Evolutionary conservation across 495 filamentous ascomycete genomes (phyloP).

Genomic region (Aspergillus egyptiacus): DNA sequence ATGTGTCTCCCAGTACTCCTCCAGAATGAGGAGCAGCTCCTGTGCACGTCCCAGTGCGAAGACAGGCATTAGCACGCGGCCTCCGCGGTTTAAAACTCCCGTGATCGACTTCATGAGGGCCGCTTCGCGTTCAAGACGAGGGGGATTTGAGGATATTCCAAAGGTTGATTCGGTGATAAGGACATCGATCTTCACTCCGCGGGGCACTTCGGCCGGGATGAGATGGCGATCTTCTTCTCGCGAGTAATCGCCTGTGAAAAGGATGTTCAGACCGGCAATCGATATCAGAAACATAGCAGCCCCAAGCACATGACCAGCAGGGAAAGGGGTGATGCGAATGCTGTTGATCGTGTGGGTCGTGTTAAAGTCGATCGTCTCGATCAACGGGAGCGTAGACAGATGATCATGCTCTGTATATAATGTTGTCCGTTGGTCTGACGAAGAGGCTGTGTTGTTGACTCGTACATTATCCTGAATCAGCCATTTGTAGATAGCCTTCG

Average conservation of each 20-base stretch:
- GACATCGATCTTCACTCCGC: constrained; percentile 81
- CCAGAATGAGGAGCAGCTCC: constrained; percentile 87
- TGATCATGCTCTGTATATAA: constrained; percentile 95
- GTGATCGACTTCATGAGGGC: constrained; percentile 94
- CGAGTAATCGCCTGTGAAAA: constrained; percentile 97
- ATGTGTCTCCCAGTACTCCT: constrained; percentile 93
- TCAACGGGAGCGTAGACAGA: constrained; percentile 81
- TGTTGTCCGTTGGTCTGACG: constrained; percentile 65
- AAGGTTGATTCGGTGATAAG: constrained; percentile 97
- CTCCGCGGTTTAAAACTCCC: constrained; percentile 79
- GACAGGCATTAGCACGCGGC: constrained; percentile 88
- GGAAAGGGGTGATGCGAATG: constrained; percentile 93
- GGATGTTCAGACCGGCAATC: constrained; percentile 89
- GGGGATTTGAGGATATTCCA: constrained; percentile 85
- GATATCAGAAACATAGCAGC: constrained; percentile 97
- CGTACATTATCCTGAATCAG: constrained; percentile 93
- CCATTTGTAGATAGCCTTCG: constrained; percentile 99
- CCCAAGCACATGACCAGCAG: constrained; percentile 94
- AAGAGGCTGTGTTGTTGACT: constrained; percentile 70
- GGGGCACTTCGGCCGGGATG: constrained; percentile 82
- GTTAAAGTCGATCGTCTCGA: constrained; percentile 97
- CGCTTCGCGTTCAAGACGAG: constrained; percentile 81
- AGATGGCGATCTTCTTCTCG: constrained; percentile 91
- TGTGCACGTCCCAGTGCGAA: constrained; percentile 92
- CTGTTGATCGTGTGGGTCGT: constrained; percentile 95